These are phyloP conservation scores for Saccharomycopsis guyanensis DNA, from an alignment of 805 yeast species.

Conservation along the genomic window DNA sequence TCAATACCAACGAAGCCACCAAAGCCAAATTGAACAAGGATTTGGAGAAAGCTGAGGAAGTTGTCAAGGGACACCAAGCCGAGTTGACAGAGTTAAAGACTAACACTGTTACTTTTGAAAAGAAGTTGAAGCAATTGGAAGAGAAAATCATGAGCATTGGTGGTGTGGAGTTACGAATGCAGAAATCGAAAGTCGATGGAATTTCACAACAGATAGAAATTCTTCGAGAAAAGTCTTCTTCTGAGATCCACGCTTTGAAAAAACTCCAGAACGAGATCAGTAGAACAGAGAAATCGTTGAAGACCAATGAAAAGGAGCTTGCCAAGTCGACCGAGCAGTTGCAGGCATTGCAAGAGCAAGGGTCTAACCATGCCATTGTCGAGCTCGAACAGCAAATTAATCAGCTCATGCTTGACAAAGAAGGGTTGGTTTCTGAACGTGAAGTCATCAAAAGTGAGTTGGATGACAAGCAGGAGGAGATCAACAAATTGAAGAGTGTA, in stretches of 20 bases:
- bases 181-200: conserved; percentile 76
- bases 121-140: conserved; percentile 52
- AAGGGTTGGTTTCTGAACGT: conserved; percentile 33
- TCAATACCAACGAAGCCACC: conserved; percentile 20
- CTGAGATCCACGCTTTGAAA: conserved; percentile 46
- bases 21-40: conserved; percentile 28
- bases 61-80: conserved; percentile 29
- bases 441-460: conserved; percentile 36
- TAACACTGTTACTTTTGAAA: conserved; percentile 49
- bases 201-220: conserved; percentile 59
- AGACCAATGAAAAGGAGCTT: conserved; percentile 42
- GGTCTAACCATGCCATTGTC: conserved; percentile 26
- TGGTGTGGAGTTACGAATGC: conserved; percentile 75
- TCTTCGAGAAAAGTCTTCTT: conserved; percentile 45
- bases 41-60: conserved; percentile 30
- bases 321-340: conserved; percentile 30
- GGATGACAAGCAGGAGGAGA: conserved; percentile 34
- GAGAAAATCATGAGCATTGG: conserved; percentile 85
- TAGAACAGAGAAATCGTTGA: conserved; percentile 42
- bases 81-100: conserved; percentile 41
- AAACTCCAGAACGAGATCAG: conserved; percentile 59
- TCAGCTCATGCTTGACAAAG: conserved; percentile 27
- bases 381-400: conserved; percentile 31
- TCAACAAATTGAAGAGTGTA: conserved; percentile 51
- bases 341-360: conserved; percentile 27